Evolutionary conservation across 73 alveolate genomes (phyloP).

Genomic region (Effrenium voratum): DNA sequence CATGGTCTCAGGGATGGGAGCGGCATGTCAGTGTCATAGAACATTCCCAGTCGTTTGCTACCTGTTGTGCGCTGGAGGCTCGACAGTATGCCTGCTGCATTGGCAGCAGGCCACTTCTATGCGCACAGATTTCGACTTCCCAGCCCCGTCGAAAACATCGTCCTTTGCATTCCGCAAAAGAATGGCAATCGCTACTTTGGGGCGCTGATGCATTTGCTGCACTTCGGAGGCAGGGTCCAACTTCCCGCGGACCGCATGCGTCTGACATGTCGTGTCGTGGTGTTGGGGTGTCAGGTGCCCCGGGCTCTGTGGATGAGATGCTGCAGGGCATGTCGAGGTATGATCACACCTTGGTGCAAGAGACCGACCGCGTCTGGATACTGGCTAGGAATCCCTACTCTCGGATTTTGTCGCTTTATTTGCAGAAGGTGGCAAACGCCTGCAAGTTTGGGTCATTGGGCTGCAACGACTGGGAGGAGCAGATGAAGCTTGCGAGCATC

Average conservation of each 20-base stretch:
- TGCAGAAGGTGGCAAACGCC: not conserved
- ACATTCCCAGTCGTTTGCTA: no score
- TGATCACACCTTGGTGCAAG: not conserved
- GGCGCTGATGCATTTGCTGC: not conserved
- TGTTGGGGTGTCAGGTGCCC: not conserved
- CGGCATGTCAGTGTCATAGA: no score
- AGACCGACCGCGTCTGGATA: not conserved
- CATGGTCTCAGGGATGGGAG: no score
- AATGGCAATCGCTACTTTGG: not conserved
- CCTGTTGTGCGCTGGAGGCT: no score
- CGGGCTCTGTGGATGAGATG: not conserved
- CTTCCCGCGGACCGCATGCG: not conserved
- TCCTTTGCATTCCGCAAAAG: not conserved
- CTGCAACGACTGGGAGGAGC: not conserved
- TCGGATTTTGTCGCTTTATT: not conserved
- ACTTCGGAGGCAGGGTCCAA: not conserved
- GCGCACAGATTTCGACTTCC: not conserved
- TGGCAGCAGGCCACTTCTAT: not conserved
- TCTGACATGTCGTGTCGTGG: not conserved
- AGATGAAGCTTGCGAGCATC: not conserved
- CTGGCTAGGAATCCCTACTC: not conserved
- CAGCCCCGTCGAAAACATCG: not conserved
- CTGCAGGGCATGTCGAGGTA: not conserved
- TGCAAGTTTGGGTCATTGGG: slow-evolving; percentile 13
- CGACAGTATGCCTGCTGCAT: no score